These are phyloP conservation scores for Sclerotinia sclerotiorum DNA, from an alignment of 2,329 filamentous ascomycete species.

Conservation along the genomic window DNA sequence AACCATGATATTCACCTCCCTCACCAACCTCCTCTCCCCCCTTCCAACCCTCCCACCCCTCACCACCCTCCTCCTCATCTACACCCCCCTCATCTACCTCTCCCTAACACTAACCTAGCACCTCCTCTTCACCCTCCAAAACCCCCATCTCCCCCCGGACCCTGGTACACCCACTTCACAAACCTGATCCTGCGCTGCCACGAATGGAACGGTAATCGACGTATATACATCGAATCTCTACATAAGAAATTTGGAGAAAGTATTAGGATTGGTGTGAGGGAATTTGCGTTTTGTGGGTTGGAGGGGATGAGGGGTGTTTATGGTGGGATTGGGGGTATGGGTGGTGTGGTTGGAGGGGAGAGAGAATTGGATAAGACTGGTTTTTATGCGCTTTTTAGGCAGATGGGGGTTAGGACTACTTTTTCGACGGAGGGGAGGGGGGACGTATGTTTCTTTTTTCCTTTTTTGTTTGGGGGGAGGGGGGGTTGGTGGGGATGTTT, in stretches of 20 bases:
- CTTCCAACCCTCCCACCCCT: not conserved
- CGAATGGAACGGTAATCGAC: conserved; percentile 54
- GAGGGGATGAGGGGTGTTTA: conserved; percentile 63
- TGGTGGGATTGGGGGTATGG: conserved; percentile 47
- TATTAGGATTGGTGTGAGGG: conserved; percentile 57
- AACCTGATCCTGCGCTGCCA: conserved; percentile 39
- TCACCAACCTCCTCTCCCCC: not conserved
- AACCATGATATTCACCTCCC: not conserved
- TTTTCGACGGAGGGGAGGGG: conserved; percentile 42
- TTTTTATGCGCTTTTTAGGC: conserved; percentile 61
- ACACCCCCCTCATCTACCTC: not conserved
- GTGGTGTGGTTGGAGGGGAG: too few relatives aligned
- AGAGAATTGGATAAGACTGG: conserved; percentile 54
- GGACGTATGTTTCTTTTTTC: conserved; percentile 28
- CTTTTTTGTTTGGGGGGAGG: too few relatives aligned
- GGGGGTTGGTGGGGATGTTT: too few relatives aligned
- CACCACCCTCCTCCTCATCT: not conserved
- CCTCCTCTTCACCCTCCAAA: not conserved
- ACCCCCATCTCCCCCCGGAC: conserved; percentile 32
- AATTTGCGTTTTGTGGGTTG: conserved; percentile 58
- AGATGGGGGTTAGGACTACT: conserved; percentile 47
- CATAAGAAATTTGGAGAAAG: conserved; percentile 57
- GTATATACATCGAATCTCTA: conserved; percentile 55
- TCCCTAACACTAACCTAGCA: not conserved
- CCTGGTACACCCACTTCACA: conserved; percentile 31